These are phyloP conservation scores for Lotus japonicus DNA, from an alignment of 306 rosid genomes.

Conservation along the genomic window DNA sequence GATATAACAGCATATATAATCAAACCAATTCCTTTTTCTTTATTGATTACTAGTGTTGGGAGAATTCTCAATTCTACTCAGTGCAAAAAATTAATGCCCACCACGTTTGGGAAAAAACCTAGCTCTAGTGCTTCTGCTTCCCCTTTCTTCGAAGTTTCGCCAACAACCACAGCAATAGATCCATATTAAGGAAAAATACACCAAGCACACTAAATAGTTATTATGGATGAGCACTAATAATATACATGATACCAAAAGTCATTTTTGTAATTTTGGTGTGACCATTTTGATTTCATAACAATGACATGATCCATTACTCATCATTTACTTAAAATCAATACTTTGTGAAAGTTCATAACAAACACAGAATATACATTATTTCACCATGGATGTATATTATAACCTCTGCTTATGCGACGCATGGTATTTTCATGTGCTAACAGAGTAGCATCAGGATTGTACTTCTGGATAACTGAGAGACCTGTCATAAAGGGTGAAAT, in stretches of 20 bases:
- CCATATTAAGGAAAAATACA: background rate
- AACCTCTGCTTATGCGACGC: conserved; percentile 71
- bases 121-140: background rate
- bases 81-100: background rate
- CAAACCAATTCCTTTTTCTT: background rate
- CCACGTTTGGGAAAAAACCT: background rate
- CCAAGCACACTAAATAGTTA: background rate
- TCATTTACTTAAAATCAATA: background rate
- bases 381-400: background rate
- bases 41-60: background rate
- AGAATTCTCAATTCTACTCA: background rate
- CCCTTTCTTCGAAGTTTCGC: background rate
- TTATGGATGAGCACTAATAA: background rate
- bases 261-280: background rate
- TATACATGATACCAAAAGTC: background rate
- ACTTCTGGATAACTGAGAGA: conserved; percentile 69
- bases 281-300: background rate
- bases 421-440: conserved; percentile 76
- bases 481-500: conserved; percentile 43
- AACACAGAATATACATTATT: background rate
- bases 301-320: background rate
- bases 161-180: background rate
- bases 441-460: conserved; percentile 71
- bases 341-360: background rate
- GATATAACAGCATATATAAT: background rate